These are phyloP conservation scores for Posidonia australis DNA, from an alignment of 106 monocot genomes.

Conservation along the genomic window DNA sequence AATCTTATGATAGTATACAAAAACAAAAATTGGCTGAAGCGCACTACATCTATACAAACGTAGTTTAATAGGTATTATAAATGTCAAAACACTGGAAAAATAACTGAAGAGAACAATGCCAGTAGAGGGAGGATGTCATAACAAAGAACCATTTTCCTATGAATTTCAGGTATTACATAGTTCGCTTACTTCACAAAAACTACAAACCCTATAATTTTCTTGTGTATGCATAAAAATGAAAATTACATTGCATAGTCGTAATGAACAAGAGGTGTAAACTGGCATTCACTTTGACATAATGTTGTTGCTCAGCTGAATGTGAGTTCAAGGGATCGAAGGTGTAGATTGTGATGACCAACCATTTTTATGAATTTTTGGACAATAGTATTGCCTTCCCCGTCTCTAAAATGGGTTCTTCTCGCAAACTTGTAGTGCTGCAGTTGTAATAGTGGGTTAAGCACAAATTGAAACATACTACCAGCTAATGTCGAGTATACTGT, in stretches of 20 bases:
- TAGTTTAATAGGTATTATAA: no score
- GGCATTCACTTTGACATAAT: neutral
- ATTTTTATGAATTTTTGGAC: neutral
- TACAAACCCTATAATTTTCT: neutral
- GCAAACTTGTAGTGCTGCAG: slow-evolving; percentile 9
- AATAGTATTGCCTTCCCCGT: neutral
- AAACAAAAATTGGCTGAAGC: no score
- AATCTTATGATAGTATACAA: no score
- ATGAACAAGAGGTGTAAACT: neutral
- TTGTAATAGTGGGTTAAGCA: neutral
- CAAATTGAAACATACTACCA: neutral
- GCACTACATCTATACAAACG: no score
- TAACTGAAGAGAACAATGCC: no score
- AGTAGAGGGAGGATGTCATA: no score
- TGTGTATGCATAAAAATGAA: neutral
- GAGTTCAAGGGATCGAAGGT: neutral
- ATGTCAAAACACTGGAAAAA: no score
- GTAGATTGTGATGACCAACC: neutral
- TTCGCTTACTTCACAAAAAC: neutral
- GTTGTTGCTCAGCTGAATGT: neutral
- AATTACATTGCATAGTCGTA: neutral
- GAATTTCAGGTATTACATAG: neutral
- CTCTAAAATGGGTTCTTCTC: slow-evolving; percentile 3
- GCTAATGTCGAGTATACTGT: neutral
- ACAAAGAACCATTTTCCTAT: neutral